Evolutionary conservation across 768 basidiomycete species (phyloP), one percentile per base, ranked within the genome.

Genomic region (Pleurotus salmoneostramineus): DNA sequence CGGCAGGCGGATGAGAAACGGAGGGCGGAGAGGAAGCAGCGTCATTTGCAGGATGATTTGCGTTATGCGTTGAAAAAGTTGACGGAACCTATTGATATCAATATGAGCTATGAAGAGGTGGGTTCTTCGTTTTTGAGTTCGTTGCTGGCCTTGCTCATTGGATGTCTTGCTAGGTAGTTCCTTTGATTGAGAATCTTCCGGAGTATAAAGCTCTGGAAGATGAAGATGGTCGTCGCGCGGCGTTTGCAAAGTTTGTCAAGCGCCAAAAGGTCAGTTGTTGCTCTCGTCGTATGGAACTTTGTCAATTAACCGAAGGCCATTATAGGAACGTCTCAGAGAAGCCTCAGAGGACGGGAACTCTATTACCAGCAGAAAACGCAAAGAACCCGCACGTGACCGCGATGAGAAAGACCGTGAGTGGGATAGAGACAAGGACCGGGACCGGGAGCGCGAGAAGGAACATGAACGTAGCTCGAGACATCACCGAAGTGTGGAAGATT

Each of bases 41-140:
- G 95, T 31, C 91, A 96, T 69, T 72, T 93, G 61, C 93, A 97
- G 66, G 97, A 99, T 71, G 97, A 98, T 66, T 77, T 99, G 37
- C 88, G 97, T 5, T 97, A 98, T 73, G 97, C 95, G 0, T 77
- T 98, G 62, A 94, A 91, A 74, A 96, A 96, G 69, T 76, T 96
- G 5, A 70, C 90, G 0, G 91, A 95, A 50, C 82, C 91, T 1
- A 71, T 98, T 40, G 93, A 96, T 62, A 69, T 95, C 50, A 83
- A 73, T 32, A 67, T 87, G 57, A 68, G 87, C 1, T 98, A 89
- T 65, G 95, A 98, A 63, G 85, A 90, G 64, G 95, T 92, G 62
- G 56, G 85, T 71, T 11, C 48, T 27, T 52, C n/a, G 35, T 36
- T 6, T 59, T 43, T 15, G 21, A 10, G n/a, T n/a, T 12, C 40